phyloP scores from a whole-genome alignment of 2,329 filamentous ascomycete genomes.

The Clonostachys byssicola region DNA sequence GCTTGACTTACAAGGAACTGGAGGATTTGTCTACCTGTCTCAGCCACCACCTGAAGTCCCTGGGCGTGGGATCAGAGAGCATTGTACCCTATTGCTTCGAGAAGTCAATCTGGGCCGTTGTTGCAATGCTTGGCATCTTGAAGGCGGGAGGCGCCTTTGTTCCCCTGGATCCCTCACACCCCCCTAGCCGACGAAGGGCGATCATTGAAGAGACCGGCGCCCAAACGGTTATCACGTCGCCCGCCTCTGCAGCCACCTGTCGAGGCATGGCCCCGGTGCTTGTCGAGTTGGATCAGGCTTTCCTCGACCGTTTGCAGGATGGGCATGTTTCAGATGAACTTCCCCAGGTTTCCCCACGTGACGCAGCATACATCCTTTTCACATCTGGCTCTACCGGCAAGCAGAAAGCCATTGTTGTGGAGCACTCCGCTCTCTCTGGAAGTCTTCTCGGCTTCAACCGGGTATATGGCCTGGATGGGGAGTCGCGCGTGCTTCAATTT shows the following conservation, averaged over 20 bases:
- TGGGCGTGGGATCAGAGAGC: constrained; percentile 16
- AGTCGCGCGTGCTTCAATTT: constrained; percentile 48
- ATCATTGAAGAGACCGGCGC: constrained; percentile 5
- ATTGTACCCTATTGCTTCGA: constrained; percentile 15
- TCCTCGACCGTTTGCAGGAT: no score
- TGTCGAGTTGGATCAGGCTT: no score
- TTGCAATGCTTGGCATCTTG: constrained; percentile 17
- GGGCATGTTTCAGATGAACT: background rate
- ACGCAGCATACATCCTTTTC: background rate
- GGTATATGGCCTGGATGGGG: constrained; percentile 38
- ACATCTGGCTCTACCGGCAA: background rate
- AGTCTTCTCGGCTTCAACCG: background rate
- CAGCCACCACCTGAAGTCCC: background rate
- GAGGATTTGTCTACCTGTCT: background rate
- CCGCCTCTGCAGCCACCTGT: background rate
- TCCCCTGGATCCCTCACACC: constrained; percentile 15
- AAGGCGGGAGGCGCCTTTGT: constrained; percentile 20
- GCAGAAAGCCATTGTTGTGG: background rate
- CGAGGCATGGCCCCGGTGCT: background rate
- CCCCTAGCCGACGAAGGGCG: background rate
- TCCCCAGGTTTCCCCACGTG: constrained; percentile 1
- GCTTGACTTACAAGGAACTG: constrained; percentile 1
- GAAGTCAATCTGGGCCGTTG: constrained; percentile 15
- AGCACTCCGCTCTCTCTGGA: constrained; percentile 3
- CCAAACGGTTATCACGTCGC: constrained; percentile 3